Percentiles rank a stretch among this genome's conserved stretches.
These are phyloP conservation scores for Talaromyces stipitatus DNA, from an alignment of 495 filamentous ascomycete genomes.

Conservation along the genomic window DNA sequence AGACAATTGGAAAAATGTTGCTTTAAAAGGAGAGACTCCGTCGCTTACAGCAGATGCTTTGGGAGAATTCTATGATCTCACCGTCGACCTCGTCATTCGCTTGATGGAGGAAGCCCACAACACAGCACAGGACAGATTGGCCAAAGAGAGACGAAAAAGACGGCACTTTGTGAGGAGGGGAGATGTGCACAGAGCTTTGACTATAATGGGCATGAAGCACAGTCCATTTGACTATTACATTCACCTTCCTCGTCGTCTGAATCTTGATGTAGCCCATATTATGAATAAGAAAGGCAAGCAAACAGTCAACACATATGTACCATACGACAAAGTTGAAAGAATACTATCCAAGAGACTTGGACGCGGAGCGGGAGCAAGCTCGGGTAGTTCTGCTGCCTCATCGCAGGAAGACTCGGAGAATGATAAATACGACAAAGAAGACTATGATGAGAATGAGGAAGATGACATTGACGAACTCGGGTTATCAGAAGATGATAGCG, in stretches of 20 bases:
- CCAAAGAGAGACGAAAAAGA: slow-evolving; percentile 33
- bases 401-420: slow-evolving; percentile 10
- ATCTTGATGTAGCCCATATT: slow-evolving; percentile 46
- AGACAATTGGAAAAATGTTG: slow-evolving; percentile 58
- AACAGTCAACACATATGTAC: slow-evolving; percentile 21
- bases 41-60: slow-evolving; percentile 62
- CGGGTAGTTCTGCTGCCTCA: not conserved
- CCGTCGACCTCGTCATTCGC: slow-evolving; percentile 57
- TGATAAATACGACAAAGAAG: slow-evolving; percentile 15
- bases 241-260: slow-evolving; percentile 49
- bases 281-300: slow-evolving; percentile 21
- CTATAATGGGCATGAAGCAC: slow-evolving; percentile 26
- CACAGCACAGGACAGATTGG: slow-evolving; percentile 43
- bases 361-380: not conserved
- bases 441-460: slow-evolving; percentile 12
- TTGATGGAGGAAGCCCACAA: slow-evolving; percentile 60
- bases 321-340: slow-evolving; percentile 49
- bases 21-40: slow-evolving; percentile 43
- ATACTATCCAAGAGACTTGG: slow-evolving; percentile 23
- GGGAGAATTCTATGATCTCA: slow-evolving; percentile 64
- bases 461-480: slow-evolving; percentile 9
- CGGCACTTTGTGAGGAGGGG: slow-evolving; percentile 35
- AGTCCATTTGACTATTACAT: slow-evolving; percentile 47
- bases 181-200: slow-evolving; percentile 60
- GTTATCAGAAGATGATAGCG: slow-evolving; percentile 2